Conservation (phyloP, 2,329 filamentous ascomycete genomes). For the Coniochaeta pulveracea region DNA sequence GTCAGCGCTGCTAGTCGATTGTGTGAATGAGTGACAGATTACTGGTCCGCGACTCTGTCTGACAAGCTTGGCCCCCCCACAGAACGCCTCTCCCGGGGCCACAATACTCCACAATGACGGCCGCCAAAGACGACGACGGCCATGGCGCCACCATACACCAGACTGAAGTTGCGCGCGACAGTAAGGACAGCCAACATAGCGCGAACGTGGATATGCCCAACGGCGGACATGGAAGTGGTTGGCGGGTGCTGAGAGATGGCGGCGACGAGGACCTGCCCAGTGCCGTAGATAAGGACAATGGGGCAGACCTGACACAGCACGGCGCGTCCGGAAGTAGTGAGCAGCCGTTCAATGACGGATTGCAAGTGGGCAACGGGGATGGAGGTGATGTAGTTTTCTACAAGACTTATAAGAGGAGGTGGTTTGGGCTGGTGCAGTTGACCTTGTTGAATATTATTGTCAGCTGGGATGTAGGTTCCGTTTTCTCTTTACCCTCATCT, state of each 20-base stretch:
- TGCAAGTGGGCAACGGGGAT: constrained; percentile 5
- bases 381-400: constrained; percentile 11
- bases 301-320: too few species aligned
- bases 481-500: constrained; percentile 1
- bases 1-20: too few species aligned
- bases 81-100: too few species aligned
- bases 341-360: constrained; percentile 2
- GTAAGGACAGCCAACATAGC: background rate
- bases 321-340: background rate
- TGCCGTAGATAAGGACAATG: too few species aligned
- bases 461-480: constrained; percentile 77
- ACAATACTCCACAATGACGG: constrained; percentile 4
- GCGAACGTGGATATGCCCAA: background rate
- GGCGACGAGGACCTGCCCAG: too few species aligned
- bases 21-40: too few species aligned
- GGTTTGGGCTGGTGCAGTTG: constrained; percentile 76
- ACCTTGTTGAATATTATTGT: constrained; percentile 85
- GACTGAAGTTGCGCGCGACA: too few species aligned
- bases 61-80: too few species aligned
- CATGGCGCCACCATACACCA: too few species aligned
- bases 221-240: background rate
- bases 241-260: constrained; percentile 1
- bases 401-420: constrained; percentile 65
- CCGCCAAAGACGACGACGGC: background rate
- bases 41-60: too few species aligned